These are phyloP conservation scores for Aspergillus sp. DNA, from an alignment of 2,329 filamentous ascomycete species.

Conservation along the genomic window DNA sequence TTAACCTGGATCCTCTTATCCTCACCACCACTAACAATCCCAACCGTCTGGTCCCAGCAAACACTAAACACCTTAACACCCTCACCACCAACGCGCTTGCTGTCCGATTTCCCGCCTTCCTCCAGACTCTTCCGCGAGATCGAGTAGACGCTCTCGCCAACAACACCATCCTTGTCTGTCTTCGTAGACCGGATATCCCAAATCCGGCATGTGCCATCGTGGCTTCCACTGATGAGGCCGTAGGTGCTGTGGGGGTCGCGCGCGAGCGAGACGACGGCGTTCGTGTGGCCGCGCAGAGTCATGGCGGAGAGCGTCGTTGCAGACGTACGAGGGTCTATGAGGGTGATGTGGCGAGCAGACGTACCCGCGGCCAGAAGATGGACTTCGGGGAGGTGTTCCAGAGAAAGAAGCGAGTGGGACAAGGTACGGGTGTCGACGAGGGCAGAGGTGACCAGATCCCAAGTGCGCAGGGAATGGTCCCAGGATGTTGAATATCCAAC, in stretches of 20 bases:
- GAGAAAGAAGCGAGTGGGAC: conserved; percentile 72
- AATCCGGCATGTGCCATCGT: conserved; percentile 85
- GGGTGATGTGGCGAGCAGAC: conserved; percentile 75
- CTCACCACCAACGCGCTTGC: conserved; percentile 62
- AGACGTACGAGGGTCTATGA: conserved; percentile 82
- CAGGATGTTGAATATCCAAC: conserved; percentile 87
- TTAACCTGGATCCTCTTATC: conserved; percentile 95
- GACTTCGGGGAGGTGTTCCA: conserved; percentile 64
- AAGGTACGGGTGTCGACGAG: conserved; percentile 79
- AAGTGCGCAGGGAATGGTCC: conserved; percentile 84
- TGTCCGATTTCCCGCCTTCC: conserved; percentile 53
- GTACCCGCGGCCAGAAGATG: conserved; percentile 67
- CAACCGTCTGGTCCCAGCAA: conserved; percentile 75
- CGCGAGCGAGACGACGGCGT: conserved; percentile 57
- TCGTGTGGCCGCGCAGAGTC: conserved; percentile 85
- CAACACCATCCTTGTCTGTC: conserved; percentile 53
- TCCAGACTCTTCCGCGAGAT: conserved; percentile 69
- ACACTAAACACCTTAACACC: conserved; percentile 87
- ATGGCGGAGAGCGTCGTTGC: conserved; percentile 72
- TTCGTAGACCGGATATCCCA: conserved; percentile 77
- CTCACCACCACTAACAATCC: conserved; percentile 86
- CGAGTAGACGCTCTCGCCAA: conserved; percentile 67
- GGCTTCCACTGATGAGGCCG: conserved; percentile 79
- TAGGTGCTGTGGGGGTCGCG: conserved; percentile 63
- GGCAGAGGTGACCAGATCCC: conserved; percentile 75